Evolutionary conservation across 2,329 filamentous ascomycete genomes (phyloP), one percentile per base, ranked within the genome.

Genomic region (Emericellopsis cladophorae): DNA sequence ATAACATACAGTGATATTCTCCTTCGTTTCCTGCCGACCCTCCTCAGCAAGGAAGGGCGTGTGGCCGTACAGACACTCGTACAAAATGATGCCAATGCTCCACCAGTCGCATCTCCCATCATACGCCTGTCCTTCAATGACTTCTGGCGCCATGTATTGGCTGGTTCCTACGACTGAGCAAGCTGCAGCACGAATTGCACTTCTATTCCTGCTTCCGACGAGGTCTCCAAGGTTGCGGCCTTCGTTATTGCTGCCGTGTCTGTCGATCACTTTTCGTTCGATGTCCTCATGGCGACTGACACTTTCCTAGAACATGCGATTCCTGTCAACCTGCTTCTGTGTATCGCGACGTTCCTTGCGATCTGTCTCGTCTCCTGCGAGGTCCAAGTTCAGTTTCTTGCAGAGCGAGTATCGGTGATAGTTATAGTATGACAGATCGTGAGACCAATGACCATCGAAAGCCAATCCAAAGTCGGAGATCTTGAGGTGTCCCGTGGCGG

Each of bases 91-190:
- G 40, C 88, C 90, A 50, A 96, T 76, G 61, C 89, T 95, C 90
- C 85, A 96, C 87, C 76, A 96, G 61, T 96, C 90, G 61, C 90
- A 96, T 54, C 90, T 74, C 24, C 85, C 90, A 61, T 96, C 92
- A 58, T 96, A 96, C 31, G 72, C 65, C 38, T 87, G 74, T 23
- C 89, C 86, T 48, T 74, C 69, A 43, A 95, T 81, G 15, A 96
- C 85, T 64, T 96, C 92, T 2, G 90, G 90, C 1, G 92, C 90
- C 92, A 95, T 96, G 65, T 96, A 96, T 56, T 95, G 90, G 56
- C 88, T 95, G 3, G 92, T 96, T 3, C 90, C 90, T 10, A 96
- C 90, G 1, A 95, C 79, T 36, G 88, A 95, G 49, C 80, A 76
- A 2, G 90, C 90, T 29, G 86, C 72, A 29, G 75, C 74, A 32